phyloP scores from a whole-genome alignment of 2,329 filamentous ascomycete species.

The Plectosphaerella sp. region DNA sequence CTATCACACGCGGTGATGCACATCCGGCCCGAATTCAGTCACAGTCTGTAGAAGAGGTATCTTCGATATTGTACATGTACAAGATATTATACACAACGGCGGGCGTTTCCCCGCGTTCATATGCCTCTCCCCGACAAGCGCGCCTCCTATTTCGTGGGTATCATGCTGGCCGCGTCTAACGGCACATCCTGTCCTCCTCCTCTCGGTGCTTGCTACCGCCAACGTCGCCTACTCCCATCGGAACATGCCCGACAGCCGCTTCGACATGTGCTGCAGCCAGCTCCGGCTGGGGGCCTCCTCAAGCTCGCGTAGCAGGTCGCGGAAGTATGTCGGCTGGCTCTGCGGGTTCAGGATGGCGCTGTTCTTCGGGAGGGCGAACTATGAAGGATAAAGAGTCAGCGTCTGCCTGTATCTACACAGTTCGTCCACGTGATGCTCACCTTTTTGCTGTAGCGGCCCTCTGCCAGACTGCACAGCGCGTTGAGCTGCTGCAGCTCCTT shows the following conservation, averaged over 20 bases:
- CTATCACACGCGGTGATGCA: not conserved
- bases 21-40: too few species aligned
- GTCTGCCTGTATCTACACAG: not conserved
- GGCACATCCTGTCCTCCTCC: not conserved
- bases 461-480: constrained; percentile 53
- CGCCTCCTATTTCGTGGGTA: not conserved
- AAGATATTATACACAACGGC: not conserved
- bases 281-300: constrained; percentile 57
- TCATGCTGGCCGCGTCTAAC: not conserved
- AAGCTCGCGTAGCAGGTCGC: constrained; percentile 56
- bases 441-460: constrained; percentile 53
- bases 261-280: constrained; percentile 45
- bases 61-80: too few species aligned
- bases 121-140: not conserved
- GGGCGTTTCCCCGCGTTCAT: not conserved
- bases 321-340: constrained; percentile 62
- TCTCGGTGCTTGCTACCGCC: not conserved
- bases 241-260: constrained; percentile 56
- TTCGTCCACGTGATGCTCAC: constrained; percentile 28
- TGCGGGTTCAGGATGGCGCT: constrained; percentile 50
- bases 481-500: constrained; percentile 54
- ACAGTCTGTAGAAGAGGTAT: too few species aligned
- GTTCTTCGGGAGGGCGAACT: constrained; percentile 41
- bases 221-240: constrained; percentile 22
- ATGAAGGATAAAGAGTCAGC: constrained; percentile 2